Percentiles rank a stretch among this genome's conserved stretches.
Evolutionary conservation across 116 monocot genomes (phyloP).

Genomic region (Zostera marina): DNA sequence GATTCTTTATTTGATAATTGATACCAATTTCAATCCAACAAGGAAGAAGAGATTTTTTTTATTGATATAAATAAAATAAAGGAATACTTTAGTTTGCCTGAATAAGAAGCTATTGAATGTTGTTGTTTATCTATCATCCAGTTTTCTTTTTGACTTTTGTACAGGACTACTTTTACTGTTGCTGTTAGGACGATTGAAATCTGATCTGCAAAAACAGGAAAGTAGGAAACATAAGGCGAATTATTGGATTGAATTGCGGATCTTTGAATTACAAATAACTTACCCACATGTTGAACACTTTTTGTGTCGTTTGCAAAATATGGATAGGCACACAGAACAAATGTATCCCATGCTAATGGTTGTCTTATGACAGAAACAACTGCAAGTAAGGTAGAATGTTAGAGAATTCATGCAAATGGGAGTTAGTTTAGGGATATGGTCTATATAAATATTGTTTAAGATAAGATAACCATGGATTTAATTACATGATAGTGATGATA

Average conservation of each 20-base stretch:
- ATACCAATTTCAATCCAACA: too few species aligned
- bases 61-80: too few species aligned
- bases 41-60: too few species aligned
- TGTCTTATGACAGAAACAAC: slow-evolving; percentile 98
- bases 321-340: slow-evolving; percentile 93
- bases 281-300: slow-evolving; percentile 98
- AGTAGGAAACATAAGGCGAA: neutral
- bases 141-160: too few species aligned
- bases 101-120: too few species aligned
- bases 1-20: too few species aligned
- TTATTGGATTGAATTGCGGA: neutral
- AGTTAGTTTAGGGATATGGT: neutral
- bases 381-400: slow-evolving; percentile 7
- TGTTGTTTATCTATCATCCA: too few species aligned
- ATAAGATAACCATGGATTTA: neutral
- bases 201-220: neutral
- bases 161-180: too few species aligned
- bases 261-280: slow-evolving; percentile 7
- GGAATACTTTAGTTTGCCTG: too few species aligned
- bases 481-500: neutral
- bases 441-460: neutral
- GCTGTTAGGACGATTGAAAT: too few species aligned
- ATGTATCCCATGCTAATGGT: slow-evolving; percentile 91
- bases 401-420: neutral
- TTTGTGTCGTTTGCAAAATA: slow-evolving; percentile 93